These are phyloP conservation scores for Pleurotus platypus DNA, from an alignment of 768 basidiomycete species.

Conservation along the genomic window DNA sequence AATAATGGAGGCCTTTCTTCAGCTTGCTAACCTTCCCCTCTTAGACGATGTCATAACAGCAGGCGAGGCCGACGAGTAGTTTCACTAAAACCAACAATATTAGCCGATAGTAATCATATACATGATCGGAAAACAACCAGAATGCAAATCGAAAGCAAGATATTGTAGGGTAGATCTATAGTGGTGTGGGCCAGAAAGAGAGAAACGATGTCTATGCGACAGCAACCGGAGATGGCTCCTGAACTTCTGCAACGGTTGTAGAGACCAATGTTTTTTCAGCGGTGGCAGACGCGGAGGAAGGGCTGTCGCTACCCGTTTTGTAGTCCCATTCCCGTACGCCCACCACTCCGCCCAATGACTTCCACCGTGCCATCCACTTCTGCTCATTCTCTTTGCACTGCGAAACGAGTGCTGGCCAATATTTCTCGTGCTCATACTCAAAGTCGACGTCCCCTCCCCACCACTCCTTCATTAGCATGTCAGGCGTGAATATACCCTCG, in stretches of 20 bases:
- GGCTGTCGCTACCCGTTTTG: conserved; percentile 30
- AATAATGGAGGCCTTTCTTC: background rate
- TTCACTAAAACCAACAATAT: background rate
- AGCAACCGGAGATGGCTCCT: background rate
- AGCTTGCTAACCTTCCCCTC: conserved; percentile 10
- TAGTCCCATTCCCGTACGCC: conserved; percentile 82
- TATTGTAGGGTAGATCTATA: background rate
- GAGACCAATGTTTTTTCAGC: background rate
- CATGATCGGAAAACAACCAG: background rate
- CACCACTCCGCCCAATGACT: conserved; percentile 57
- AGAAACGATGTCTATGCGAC: background rate
- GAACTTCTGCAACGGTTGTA: conserved; percentile 1
- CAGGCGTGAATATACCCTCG: conserved; percentile 64
- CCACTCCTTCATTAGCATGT: conserved; percentile 65
- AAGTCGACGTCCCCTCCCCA: conserved; percentile 72
- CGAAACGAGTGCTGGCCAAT: conserved; percentile 65
- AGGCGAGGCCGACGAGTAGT: conserved; percentile 67
- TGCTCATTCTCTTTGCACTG: conserved; percentile 49
- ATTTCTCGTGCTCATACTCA: conserved; percentile 69
- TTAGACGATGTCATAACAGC: conserved; percentile 77
- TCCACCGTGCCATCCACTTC: conserved; percentile 60
- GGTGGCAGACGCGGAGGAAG: background rate
- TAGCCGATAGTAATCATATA: conserved; percentile 8
- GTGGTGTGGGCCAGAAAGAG: no score
- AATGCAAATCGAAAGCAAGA: conserved; percentile 3